Evolutionary conservation across 2,329 filamentous ascomycete species (phyloP).

Genomic region (Shiraia sp.): DNA sequence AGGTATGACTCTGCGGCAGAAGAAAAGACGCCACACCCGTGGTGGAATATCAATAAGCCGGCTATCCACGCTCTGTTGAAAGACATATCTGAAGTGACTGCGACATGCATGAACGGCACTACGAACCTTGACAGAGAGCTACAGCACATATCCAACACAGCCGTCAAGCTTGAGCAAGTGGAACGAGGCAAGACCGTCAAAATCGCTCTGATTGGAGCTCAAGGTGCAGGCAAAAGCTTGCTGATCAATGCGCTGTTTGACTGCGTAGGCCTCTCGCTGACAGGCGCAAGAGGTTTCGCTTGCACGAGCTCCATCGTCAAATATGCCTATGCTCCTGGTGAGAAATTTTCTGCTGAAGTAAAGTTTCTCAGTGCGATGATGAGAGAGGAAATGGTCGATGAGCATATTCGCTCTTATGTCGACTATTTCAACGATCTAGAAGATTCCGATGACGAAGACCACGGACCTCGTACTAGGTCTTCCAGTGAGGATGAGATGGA

Average conservation of each 20-base stretch:
- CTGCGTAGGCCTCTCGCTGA: constrained; percentile 19
- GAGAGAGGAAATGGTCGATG: constrained; percentile 15
- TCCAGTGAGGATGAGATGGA: constrained; percentile 18
- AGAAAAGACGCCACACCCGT: constrained; percentile 1
- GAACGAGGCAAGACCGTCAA: constrained; percentile 7
- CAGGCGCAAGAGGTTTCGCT: constrained; percentile 21
- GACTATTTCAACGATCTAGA: constrained; percentile 18
- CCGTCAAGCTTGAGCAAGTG: constrained; percentile 9
- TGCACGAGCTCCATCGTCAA: constrained; percentile 20
- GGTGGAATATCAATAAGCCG: constrained; percentile 2
- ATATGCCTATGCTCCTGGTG: constrained; percentile 9
- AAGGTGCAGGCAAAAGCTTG: constrained; percentile 26
- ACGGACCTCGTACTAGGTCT: neutral
- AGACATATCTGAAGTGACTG: neutral
- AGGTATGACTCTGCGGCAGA: constrained; percentile 5
- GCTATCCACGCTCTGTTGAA: neutral
- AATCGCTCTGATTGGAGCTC: constrained; percentile 23
- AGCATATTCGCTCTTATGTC: constrained; percentile 14
- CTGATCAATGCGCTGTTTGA: constrained; percentile 24
- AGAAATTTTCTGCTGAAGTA: constrained; percentile 16
- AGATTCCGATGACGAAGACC: constrained; percentile 21
- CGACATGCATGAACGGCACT: neutral
- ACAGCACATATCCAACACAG: constrained; percentile 11
- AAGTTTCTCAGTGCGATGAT: constrained; percentile 15
- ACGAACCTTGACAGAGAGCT: constrained; percentile 17